Conservation (phyloP, 1,284 basidiomycete species). For the Heterobasidion irregulare region DNA sequence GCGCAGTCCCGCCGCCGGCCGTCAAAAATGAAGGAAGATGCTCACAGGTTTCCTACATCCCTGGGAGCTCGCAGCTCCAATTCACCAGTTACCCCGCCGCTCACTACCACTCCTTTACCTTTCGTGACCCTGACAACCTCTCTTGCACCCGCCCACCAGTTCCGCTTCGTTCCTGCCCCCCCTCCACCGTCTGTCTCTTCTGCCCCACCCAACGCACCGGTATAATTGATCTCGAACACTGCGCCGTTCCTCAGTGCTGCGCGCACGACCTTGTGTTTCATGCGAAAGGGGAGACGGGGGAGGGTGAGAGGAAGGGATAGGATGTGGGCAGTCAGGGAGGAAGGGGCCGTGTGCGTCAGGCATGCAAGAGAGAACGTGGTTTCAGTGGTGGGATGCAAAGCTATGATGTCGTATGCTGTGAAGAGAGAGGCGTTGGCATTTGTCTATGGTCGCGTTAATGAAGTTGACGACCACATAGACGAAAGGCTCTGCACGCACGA, state of each 20-base stretch:
- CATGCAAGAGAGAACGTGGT: conserved; percentile 72
- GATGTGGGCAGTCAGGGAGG: conserved; percentile 72
- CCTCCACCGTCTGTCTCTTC: conserved; percentile 42
- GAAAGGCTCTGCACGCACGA: conserved; percentile 35
- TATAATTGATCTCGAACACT: conserved; percentile 76
- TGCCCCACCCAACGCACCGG: conserved; percentile 60
- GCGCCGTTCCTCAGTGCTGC: conserved; percentile 79
- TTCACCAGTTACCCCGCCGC: conserved; percentile 49
- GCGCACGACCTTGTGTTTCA: conserved; percentile 77
- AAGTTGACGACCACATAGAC: not conserved
- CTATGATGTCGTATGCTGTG: conserved; percentile 67
- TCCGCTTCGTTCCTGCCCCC: conserved; percentile 50
- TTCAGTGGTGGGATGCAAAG: conserved; percentile 65
- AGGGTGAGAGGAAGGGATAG: conserved; percentile 76
- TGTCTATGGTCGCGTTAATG: conserved; percentile 31
- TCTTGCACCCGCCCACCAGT: conserved; percentile 76
- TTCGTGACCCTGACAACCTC: conserved; percentile 72
- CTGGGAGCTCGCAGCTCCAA: conserved; percentile 57
- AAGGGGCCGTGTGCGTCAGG: conserved; percentile 73
- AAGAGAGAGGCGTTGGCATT: conserved; percentile 50
- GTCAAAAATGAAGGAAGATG: conserved; percentile 5
- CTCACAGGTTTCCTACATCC: conserved; percentile 71
- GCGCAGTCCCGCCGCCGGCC: not conserved
- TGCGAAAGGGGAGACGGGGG: conserved; percentile 70
- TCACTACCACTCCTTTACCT: conserved; percentile 64